phyloP scores from a whole-genome alignment of 73 alveolate genomes.

The Breviolum minutum region DNA sequence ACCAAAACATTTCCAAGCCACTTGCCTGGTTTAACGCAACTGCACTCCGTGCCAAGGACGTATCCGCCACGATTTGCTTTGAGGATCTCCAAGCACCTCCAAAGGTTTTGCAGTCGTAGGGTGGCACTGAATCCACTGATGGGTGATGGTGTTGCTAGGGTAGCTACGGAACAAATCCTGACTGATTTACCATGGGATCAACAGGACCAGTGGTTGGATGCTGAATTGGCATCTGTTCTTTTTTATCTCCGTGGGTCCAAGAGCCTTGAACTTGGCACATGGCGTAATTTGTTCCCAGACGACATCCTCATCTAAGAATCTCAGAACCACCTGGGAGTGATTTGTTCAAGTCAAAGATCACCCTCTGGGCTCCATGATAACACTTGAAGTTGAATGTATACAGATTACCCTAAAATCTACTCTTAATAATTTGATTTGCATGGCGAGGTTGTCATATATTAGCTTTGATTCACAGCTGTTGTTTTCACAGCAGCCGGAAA shows the following conservation, averaged over 20 bases:
- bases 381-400: too few species aligned
- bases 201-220: background rate
- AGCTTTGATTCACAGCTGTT: too few species aligned
- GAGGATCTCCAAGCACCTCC: background rate
- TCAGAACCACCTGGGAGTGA: too few species aligned
- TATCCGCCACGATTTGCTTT: constrained; percentile 9
- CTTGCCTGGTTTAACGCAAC: too few species aligned
- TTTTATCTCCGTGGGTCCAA: background rate
- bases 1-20: too few species aligned
- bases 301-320: background rate
- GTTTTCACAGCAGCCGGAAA: too few species aligned
- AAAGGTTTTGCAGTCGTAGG: background rate
- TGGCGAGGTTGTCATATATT: too few species aligned
- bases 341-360: too few species aligned
- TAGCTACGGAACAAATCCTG: background rate
- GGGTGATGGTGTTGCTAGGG: background rate
- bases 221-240: background rate
- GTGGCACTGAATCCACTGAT: background rate
- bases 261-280: background rate
- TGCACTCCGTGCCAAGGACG: background rate
- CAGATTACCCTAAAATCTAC: too few species aligned
- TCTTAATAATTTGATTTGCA: too few species aligned
- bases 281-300: background rate
- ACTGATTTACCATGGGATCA: background rate
- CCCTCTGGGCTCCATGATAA: too few species aligned